Evolutionary conservation across 2,329 filamentous ascomycete genomes (phyloP), one percentile per base, ranked within the genome.

Genomic region (Ceratocystis alfenasii): DNA sequence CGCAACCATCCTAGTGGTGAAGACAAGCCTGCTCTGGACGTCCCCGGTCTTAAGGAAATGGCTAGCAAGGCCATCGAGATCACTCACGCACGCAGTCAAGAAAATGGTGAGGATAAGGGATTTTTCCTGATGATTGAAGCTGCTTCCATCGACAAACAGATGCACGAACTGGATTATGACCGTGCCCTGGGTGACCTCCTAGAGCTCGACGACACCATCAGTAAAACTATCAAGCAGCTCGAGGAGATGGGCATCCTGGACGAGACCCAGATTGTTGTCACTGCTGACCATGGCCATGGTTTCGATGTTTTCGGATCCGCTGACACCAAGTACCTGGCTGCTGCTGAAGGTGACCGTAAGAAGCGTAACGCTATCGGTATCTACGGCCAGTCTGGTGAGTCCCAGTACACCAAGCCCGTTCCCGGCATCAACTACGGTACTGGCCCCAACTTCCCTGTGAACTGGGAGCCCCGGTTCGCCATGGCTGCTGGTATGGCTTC

Each of bases 91-190:
- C 81, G 83, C 67, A 84, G 85, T 33, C 10, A 41, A 41, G 36
- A 41, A 15, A 41, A 41, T 3, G 81, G 81, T 44, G 81, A 87
- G 67, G 81, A 88, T 68, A 41, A 41, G 36, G 90, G 90, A 5
- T 95, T 88, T 82, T 90, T 94, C 80, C 80, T 95, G 72, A 94
- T 95, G 89, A 85, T 86, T 12, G 90, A 95, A 75, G 90, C 87
- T 30, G 90, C 90, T 17, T 89, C 85, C 1, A 88, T 95, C 70
- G 90, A 94, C 77, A 95, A 95, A 80, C 87, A 90, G 80, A 94
- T 95, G 89, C 90, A 95, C 77, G 74, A 79, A 1, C 82, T 94
- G 22, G 90, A 94, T 77, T 94, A 94, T 74, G 88, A 94, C 76
- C 88, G 90, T 65, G 88, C 90, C 0, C 84, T 95, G 0, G 90